Conservation (phyloP, 2,329 filamentous ascomycete species). For the Cladosporium sp. region DNA sequence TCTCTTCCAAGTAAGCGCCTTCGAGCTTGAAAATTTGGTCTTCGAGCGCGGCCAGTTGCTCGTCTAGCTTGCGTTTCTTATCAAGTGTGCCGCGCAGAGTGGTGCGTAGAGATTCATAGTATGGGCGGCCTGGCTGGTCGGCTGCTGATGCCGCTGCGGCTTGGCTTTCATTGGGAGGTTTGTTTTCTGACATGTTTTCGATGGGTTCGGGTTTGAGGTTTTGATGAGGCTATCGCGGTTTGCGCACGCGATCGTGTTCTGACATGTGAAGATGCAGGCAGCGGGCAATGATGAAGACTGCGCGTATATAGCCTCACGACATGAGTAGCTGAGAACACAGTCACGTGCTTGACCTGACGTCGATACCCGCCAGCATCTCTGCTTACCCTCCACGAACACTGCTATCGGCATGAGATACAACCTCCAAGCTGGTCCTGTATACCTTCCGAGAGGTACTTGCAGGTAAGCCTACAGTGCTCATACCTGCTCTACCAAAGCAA, state of each 20-base stretch:
- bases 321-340: no score
- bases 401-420: no score
- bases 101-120: constrained; percentile 67
- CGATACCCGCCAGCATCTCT: no score
- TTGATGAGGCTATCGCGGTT: no score
- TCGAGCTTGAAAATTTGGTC: constrained; percentile 81
- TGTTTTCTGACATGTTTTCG: constrained; percentile 51
- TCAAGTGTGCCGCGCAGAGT: constrained; percentile 63
- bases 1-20: constrained; percentile 83
- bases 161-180: constrained; percentile 26
- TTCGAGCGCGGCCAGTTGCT: constrained; percentile 51
- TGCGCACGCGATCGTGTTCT: background rate
- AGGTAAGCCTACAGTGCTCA: no score
- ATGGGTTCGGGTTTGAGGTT: constrained; percentile 7
- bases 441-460: no score
- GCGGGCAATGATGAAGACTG: no score
- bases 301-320: no score
- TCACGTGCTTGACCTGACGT: no score
- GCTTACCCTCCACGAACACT: no score
- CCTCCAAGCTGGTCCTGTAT: no score
- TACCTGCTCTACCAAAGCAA: no score
- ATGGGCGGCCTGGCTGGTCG: constrained; percentile 49
- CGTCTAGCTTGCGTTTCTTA: constrained; percentile 61
- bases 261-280: background rate
- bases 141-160: constrained; percentile 29